Base-by-base conservation (phyloP, 352 stramenopile species). In the Globisporangium rhizosaccharum region DNA sequence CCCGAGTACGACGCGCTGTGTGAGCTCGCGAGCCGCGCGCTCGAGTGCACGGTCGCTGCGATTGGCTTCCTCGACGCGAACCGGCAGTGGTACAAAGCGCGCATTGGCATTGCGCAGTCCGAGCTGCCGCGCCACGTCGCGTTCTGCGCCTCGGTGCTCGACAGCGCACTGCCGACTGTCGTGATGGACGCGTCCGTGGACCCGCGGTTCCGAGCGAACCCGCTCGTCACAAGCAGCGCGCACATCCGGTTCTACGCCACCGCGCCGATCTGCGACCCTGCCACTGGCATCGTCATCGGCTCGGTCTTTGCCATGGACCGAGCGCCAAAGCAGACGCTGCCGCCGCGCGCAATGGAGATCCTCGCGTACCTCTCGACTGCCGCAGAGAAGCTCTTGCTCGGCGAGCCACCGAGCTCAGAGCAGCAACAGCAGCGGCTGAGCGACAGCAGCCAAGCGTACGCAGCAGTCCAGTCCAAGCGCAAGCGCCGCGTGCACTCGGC, bases 211-310 rank as follows among this genome's bases (percentile, higher is more conserved):
- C 62, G 61, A 15, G 53, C 82, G 10, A 97, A 96, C 62, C 76
- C 85, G 39, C 71, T 98, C 10, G 92, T 98, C 12, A 94, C 75
- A 0, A 90, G 92, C 37, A 77, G 76, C 20, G 87, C 90, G 2
- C 71, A 86, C 67, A 96, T 98, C 57, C 83, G 92, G 6, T 98
- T 98, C 67, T 98, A 98, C 67, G 95, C 95, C 10, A 77, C 75
- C 2, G 75, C 75, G 8, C 81, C 83, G 0, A 83, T 93, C 56
- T 84, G 80, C 30, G 79, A 91, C 50, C 75, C 81, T 0, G 67
- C 57, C 12, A 76, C 70, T 0, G 62, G 72, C 11, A 71, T 88
- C 26, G 70, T 91, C 18, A 75, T 94, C 30, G 84, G 84, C 14
- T 89, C 84, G 0, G 79, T 94, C n/a, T 90, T 92, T 58, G 84